A percentile compares a stretch with the other conserved stretches of the same genome.
phyloP scores from a whole-genome alignment of 495 filamentous ascomycete genomes.

The Aspergillus panamensis region DNA sequence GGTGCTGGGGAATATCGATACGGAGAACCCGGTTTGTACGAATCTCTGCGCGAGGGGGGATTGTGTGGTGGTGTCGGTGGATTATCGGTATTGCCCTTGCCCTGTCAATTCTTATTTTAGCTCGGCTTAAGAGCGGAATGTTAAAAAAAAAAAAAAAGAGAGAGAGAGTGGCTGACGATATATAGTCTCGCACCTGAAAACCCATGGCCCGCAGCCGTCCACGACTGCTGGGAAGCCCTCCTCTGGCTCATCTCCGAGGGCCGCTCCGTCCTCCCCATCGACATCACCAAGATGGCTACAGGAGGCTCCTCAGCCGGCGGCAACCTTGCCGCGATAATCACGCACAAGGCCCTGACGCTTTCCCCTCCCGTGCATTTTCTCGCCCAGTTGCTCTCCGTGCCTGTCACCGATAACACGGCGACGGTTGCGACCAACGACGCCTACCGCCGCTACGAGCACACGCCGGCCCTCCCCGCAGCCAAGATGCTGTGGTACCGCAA shows the following conservation, averaged over 20 bases:
- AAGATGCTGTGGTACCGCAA: constrained; percentile 60
- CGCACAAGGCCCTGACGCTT: constrained; percentile 47
- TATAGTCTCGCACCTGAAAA: constrained; percentile 52
- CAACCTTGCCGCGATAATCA: constrained; percentile 54
- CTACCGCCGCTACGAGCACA: constrained; percentile 48
- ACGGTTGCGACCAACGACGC: constrained; percentile 40
- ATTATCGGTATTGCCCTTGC: constrained; percentile 48
- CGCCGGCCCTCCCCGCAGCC: constrained; percentile 46
- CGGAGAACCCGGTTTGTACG: constrained; percentile 56
- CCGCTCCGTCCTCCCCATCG: constrained; percentile 35
- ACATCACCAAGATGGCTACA: constrained; percentile 47
- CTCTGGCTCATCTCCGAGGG: constrained; percentile 50
- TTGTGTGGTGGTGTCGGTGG: constrained; percentile 53
- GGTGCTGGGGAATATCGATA: constrained; percentile 57
- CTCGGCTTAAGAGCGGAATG: not conserved
- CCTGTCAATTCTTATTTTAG: constrained; percentile 4
- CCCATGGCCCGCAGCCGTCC: constrained; percentile 54
- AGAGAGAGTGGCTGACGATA: not conserved
- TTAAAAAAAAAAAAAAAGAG: not conserved
- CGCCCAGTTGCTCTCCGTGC: constrained; percentile 53
- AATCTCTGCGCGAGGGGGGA: constrained; percentile 49
- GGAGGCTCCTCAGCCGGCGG: constrained; percentile 56
- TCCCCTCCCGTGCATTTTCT: constrained; percentile 44
- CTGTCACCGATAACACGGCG: constrained; percentile 57
- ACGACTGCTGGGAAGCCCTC: constrained; percentile 56